phyloP scores from a whole-genome alignment of 1,284 basidiomycete species.

The Coniferiporia weirii region DNA sequence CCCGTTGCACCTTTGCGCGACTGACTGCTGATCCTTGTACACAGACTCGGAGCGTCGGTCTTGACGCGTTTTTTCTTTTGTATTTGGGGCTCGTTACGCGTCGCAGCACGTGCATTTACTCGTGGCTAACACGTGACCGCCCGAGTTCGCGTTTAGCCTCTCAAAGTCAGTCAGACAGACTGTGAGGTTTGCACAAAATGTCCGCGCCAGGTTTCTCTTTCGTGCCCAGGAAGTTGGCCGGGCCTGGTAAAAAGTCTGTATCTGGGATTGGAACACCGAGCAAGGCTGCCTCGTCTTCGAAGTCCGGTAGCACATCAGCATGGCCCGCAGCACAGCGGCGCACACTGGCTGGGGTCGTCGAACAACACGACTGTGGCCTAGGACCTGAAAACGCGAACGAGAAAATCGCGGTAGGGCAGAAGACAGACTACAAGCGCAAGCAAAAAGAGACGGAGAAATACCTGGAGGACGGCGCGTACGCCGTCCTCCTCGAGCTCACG shows the following conservation, averaged over 20 bases:
- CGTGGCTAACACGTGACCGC: too few species aligned
- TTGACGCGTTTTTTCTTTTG: too few species aligned
- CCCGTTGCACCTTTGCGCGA: too few species aligned
- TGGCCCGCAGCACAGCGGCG: too few species aligned
- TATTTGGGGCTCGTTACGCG: too few species aligned
- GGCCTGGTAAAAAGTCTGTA: not conserved
- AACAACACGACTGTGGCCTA: not conserved
- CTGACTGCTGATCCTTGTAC: too few species aligned
- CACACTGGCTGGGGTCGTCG: too few species aligned
- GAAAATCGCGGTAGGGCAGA: not conserved
- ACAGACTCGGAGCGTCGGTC: too few species aligned
- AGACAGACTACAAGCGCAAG: not conserved
- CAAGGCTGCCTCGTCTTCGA: not conserved
- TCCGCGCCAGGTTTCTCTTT: conserved; percentile 6
- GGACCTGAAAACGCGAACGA: not conserved
- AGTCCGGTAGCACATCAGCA: not conserved
- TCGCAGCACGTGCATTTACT: too few species aligned
- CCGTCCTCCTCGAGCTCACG: conserved; percentile 45
- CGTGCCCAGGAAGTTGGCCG: conserved; percentile 13
- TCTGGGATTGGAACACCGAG: not conserved
- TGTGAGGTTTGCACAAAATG: not conserved
- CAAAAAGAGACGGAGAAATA: not conserved
- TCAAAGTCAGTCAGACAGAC: not conserved
- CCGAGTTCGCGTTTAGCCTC: too few species aligned
- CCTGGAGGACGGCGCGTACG: conserved; percentile 39